phyloP scores from a whole-genome alignment of 1,284 basidiomycete genomes.

The Paramarasmius palmivorus region DNA sequence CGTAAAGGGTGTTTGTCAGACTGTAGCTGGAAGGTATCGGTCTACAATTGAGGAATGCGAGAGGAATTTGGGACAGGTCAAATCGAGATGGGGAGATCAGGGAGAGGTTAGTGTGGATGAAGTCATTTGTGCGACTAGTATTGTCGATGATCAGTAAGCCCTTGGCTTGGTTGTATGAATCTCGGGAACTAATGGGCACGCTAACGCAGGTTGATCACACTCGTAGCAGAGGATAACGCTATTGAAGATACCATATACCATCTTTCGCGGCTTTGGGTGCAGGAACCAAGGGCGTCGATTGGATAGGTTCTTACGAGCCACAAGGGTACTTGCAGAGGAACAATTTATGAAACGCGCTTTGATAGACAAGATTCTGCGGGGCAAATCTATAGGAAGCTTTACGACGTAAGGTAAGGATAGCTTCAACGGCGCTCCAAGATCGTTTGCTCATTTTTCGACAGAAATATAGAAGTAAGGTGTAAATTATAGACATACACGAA shows the following conservation, averaged over 20 bases:
- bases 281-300: conserved; percentile 78
- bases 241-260: conserved; percentile 99
- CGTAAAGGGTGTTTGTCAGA: conserved; percentile 89
- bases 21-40: conserved; percentile 69
- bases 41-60: conserved; percentile 67
- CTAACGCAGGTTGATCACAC: conserved; percentile 76
- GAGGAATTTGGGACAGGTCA: conserved; percentile 67
- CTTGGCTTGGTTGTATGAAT: too few species aligned
- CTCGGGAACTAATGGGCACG: too few species aligned
- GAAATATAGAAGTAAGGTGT: too few species aligned
- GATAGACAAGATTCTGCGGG: conserved; percentile 81
- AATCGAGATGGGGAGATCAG: conserved; percentile 74
- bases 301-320: conserved; percentile 86
- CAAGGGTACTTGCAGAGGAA: conserved; percentile 87
- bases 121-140: conserved; percentile 90
- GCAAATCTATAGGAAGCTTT: conserved; percentile 19
- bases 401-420: too few species aligned
- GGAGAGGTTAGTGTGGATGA: conserved; percentile 67
- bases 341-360: conserved; percentile 93
- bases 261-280: conserved; percentile 92
- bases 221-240: conserved; percentile 98
- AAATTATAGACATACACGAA: too few species aligned
- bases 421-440: too few species aligned
- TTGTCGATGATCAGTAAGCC: conserved; percentile 93
- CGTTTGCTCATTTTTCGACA: too few species aligned